These are phyloP conservation scores for Tritrichomonas musculus DNA, from an alignment of 208 protist species.

Conservation along the genomic window DNA sequence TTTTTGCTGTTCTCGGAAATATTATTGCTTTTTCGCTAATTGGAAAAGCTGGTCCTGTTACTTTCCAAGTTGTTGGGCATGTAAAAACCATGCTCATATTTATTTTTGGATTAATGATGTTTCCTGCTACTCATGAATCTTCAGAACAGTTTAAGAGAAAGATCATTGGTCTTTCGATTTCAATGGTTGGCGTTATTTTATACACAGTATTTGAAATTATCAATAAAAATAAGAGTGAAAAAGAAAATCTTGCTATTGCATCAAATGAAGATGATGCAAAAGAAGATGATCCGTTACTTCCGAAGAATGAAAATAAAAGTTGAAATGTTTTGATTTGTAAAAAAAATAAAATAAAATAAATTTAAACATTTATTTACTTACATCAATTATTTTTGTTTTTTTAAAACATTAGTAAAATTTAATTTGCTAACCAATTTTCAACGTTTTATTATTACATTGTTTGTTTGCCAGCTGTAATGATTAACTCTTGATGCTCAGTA, in stretches of 20 bases:
- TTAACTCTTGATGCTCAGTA: no score
- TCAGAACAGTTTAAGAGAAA: background rate
- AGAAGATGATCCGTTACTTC: no score
- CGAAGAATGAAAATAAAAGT: no score
- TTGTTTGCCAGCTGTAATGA: no score
- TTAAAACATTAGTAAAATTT: no score
- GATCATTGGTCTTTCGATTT: background rate
- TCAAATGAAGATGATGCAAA: no score
- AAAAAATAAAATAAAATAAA: no score
- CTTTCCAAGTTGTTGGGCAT: conserved; percentile 41
- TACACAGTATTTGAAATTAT: background rate
- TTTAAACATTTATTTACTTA: no score
- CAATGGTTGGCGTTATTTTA: background rate
- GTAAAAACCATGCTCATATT: conserved; percentile 36
- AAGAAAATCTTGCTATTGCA: background rate
- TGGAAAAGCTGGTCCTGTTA: conserved; percentile 39
- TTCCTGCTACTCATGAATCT: background rate
- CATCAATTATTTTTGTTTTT: no score
- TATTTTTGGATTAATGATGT: conserved; percentile 35
- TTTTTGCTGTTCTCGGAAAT: conserved; percentile 33
- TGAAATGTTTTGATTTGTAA: no score
- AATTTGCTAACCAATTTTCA: no score
- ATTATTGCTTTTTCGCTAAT: conserved; percentile 35
- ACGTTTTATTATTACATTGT: no score
- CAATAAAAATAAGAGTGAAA: background rate